Evolutionary conservation across 176 grass and related monocot genomes (phyloP).

Genomic region (Musa beccarii): DNA sequence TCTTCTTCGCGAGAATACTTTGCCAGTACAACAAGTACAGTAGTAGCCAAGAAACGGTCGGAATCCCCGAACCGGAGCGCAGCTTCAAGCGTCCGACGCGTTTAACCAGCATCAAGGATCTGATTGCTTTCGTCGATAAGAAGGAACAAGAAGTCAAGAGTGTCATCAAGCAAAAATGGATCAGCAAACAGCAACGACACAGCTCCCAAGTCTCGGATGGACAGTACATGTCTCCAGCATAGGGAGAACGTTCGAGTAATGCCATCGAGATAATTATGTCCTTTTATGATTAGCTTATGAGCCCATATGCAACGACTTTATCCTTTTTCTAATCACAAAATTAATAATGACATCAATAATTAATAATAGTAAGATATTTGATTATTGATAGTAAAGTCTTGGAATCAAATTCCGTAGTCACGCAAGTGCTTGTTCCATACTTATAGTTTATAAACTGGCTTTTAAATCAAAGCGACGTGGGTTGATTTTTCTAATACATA

Average conservation of each 20-base stretch:
- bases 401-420: too few relatives aligned
- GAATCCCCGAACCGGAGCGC: constrained; percentile 23
- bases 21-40: constrained; percentile 11
- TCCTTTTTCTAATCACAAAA: too few relatives aligned
- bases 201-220: constrained; percentile 7
- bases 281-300: background rate
- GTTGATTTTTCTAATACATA: too few relatives aligned
- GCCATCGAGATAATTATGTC: background rate
- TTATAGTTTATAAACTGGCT: too few relatives aligned
- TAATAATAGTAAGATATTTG: too few relatives aligned
- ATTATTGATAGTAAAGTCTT: too few relatives aligned
- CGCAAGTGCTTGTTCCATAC: too few relatives aligned
- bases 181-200: constrained; percentile 12
- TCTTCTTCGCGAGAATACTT: constrained; percentile 5
- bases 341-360: too few relatives aligned
- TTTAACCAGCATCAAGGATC: constrained; percentile 49
- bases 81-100: constrained; percentile 29
- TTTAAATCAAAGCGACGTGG: too few relatives aligned
- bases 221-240: constrained; percentile 12
- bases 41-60: constrained; percentile 7
- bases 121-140: constrained; percentile 66
- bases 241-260: background rate
- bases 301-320: too few relatives aligned
- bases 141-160: constrained; percentile 69
- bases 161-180: constrained; percentile 56